Base-by-base conservation (phyloP, 2,329 filamentous ascomycete species). In the Colletotrichum simmondsii region DNA sequence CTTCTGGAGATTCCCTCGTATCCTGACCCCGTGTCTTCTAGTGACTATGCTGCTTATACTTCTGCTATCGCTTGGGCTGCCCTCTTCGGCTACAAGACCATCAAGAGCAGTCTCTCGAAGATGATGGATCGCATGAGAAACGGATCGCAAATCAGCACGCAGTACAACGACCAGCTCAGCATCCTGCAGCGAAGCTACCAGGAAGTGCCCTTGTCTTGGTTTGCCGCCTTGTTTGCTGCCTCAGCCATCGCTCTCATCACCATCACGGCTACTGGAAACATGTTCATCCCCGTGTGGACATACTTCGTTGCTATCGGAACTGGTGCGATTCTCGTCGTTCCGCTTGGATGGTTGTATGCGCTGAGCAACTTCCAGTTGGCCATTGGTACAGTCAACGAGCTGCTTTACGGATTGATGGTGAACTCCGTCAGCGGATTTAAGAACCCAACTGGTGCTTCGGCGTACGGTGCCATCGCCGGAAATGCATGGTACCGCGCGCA, bases 131-230 rank as follows among this genome's bases (percentile, higher is more conserved):
- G 65, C 6, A 60, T 32, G 12, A 72, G 22, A 32, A 85, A 91
- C 71, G 85, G 89, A 2, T 75, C 81, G 11, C 85, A 89, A 37
- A 84, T 91, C 61, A 73, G 68, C 12, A 32, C 60, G 73, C 87
- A 90, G 76, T 91, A 90, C 74, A 80, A 82, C 6, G 90, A 91
- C 75, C 87, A 89, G 52, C 83, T 91, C n/a, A 91, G 90, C 75
- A 83, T 91, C 12, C 81, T 91, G 22, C 87, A 88, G 79, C 84
- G 89, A 5, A 82, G 85, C 0, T 91, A 91, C 75, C 83, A 87
- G 68, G 89, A 91, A 70, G 87, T 91, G 0, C 90, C 89, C 0
- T 76, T 87, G 12, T 90, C 87, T 86, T 91, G 90, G 90, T 92
- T 89, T 71, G 65, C 83, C 0, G 77, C 77, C 0, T 80, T 91